Evolutionary conservation across 345 rosid genomes (phyloP).

Genomic region (Moricandia moricandioides): DNA sequence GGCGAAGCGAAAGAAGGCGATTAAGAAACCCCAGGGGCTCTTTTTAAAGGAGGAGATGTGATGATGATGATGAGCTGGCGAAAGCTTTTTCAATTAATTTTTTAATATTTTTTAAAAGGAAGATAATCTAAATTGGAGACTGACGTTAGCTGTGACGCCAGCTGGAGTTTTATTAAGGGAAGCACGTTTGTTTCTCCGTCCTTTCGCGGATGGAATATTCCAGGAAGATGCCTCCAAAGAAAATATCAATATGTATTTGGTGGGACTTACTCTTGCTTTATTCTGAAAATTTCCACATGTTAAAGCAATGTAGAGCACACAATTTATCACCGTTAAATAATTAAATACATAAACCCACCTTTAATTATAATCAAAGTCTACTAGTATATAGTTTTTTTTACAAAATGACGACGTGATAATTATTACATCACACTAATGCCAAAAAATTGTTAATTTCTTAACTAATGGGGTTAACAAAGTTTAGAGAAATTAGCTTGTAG

Average conservation of each 20-base stretch:
- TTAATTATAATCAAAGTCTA: no score
- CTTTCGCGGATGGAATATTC: constrained; percentile 27
- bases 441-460: no score
- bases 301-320: no score
- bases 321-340: no score
- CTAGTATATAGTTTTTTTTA: no score
- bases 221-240: constrained; percentile 17
- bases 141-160: constrained; percentile 26
- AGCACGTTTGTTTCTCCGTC: constrained; percentile 28
- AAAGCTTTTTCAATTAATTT: neutral
- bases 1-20: constrained; percentile 38
- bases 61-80: constrained; percentile 26
- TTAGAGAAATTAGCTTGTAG: no score
- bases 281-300: no score
- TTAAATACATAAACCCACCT: no score
- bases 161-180: constrained; percentile 9
- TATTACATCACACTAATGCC: no score
- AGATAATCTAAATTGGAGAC: constrained; percentile 7
- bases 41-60: constrained; percentile 21
- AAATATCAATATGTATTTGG: constrained; percentile 7
- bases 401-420: no score
- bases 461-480: no score
- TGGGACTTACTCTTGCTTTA: neutral
- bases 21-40: neutral
- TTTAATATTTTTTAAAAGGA: neutral